Evolutionary conservation across 331 rosid species (phyloP).

Genomic region (Quercus lobata): DNA sequence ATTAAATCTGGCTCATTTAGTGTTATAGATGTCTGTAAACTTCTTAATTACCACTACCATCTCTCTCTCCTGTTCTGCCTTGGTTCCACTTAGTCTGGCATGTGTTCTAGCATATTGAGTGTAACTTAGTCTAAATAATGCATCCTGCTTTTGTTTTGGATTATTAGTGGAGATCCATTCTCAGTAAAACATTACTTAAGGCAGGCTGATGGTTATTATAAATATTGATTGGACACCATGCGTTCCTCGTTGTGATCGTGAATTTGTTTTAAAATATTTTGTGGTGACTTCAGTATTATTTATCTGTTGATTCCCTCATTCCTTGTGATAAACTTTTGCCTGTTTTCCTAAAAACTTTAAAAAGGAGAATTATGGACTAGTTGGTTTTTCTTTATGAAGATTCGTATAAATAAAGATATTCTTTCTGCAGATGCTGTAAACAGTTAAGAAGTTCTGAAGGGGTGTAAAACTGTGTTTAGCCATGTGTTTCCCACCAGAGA

Average conservation of each 20-base stretch:
- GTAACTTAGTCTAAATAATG: background rate
- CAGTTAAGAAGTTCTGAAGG: slow-evolving; percentile 43
- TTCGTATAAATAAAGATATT: background rate
- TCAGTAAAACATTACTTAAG: background rate
- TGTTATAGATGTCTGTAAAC: background rate
- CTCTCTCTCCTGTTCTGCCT: background rate
- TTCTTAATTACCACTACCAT: background rate
- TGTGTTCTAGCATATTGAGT: background rate
- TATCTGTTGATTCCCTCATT: background rate
- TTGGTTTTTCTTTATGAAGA: background rate
- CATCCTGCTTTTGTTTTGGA: background rate
- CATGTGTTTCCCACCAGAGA: slow-evolving; percentile 41
- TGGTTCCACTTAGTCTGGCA: background rate
- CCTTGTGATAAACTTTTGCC: background rate
- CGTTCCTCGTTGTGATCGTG: background rate
- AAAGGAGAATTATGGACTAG: background rate
- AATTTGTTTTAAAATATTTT: background rate
- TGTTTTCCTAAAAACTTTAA: background rate
- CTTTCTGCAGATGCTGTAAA: slow-evolving; percentile 49
- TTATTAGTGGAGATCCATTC: background rate
- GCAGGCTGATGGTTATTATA: background rate
- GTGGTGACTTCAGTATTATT: background rate
- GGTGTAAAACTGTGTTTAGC: slow-evolving; percentile 60
- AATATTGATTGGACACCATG: background rate
- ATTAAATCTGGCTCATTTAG: background rate